Conservation (phyloP, 768 basidiomycete genomes). For the Mycena maculata region DNA sequence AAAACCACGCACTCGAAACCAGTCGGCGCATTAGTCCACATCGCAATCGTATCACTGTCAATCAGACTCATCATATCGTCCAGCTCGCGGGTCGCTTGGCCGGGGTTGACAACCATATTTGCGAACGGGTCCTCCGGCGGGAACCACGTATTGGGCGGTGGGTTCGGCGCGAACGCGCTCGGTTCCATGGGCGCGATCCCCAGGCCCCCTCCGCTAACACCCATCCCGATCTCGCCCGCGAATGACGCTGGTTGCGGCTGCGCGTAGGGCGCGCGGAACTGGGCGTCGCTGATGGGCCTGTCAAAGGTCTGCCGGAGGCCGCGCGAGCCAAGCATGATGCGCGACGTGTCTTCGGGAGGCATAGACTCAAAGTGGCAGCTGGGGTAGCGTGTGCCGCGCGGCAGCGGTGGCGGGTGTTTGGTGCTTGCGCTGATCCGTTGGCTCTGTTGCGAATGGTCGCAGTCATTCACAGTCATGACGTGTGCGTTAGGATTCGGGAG, state of each 20-base stretch:
- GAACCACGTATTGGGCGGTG: slow-evolving; percentile 22
- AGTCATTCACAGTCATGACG: too few species aligned
- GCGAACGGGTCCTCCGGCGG: slow-evolving; percentile 24
- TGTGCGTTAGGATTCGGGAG: not conserved
- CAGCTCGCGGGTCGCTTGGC: slow-evolving; percentile 18
- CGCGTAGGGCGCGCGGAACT: slow-evolving; percentile 21
- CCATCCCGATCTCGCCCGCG: slow-evolving; percentile 5
- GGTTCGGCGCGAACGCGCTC: slow-evolving; percentile 28
- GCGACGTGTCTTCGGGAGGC: not conserved
- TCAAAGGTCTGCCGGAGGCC: slow-evolving; percentile 24
- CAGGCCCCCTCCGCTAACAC: not conserved
- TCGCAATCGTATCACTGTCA: slow-evolving; percentile 31
- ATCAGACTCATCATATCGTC: slow-evolving; percentile 30
- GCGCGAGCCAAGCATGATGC: slow-evolving; percentile 19
- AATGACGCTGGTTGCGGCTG: slow-evolving; percentile 5
- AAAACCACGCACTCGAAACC: slow-evolving; percentile 24
- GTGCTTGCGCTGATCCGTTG: not conserved
- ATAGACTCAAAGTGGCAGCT: not conserved
- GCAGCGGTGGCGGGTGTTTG: not conserved
- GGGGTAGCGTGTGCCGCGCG: not conserved
- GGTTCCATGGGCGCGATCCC: slow-evolving; percentile 23
- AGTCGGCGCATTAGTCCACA: slow-evolving; percentile 34
- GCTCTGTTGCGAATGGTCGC: too few species aligned
- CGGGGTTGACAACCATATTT: not conserved
- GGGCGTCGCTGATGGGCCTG: slow-evolving; percentile 1